A percentile compares a stretch with the other conserved stretches of the same genome.
These are phyloP conservation scores for Platanthera guangdongensis DNA, from an alignment of 106 monocot species.

Conservation along the genomic window DNA sequence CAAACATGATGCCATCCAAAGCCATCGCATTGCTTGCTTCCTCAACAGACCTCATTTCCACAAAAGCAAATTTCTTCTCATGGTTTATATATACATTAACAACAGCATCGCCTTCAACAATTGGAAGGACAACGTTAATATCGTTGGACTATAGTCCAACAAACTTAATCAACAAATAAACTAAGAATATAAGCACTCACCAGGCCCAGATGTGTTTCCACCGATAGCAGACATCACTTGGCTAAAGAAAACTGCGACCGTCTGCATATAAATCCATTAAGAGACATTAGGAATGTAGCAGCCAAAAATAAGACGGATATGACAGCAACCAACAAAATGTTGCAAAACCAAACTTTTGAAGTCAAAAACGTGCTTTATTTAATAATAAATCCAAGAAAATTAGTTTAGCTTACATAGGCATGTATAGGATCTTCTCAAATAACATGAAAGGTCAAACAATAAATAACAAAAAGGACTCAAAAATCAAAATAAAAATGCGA, in stretches of 20 bases:
- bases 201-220: slow-evolving; percentile 95
- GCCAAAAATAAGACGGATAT: background rate
- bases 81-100: slow-evolving; percentile 98
- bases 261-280: slow-evolving; percentile 23
- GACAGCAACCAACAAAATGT: background rate
- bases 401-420: too few relatives aligned
- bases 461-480: too few relatives aligned
- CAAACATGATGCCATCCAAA: slow-evolving; percentile 97
- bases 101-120: slow-evolving; percentile 84
- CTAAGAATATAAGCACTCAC: slow-evolving; percentile 22
- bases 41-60: slow-evolving; percentile 98
- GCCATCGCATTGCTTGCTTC: slow-evolving; percentile 99
- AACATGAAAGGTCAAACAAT: too few relatives aligned
- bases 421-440: too few relatives aligned
- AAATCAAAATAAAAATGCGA: too few relatives aligned
- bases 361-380: background rate
- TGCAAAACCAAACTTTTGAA: background rate
- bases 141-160: background rate
- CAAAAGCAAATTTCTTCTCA: slow-evolving; percentile 98
- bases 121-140: background rate
- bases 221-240: slow-evolving; percentile 94
- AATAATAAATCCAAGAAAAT: too few relatives aligned
- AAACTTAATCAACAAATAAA: background rate
- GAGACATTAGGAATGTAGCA: background rate
- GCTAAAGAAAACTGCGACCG: slow-evolving; percentile 88